phyloP scores from a whole-genome alignment of 2,329 filamentous ascomycete species.

The Sphaerulina musiva region DNA sequence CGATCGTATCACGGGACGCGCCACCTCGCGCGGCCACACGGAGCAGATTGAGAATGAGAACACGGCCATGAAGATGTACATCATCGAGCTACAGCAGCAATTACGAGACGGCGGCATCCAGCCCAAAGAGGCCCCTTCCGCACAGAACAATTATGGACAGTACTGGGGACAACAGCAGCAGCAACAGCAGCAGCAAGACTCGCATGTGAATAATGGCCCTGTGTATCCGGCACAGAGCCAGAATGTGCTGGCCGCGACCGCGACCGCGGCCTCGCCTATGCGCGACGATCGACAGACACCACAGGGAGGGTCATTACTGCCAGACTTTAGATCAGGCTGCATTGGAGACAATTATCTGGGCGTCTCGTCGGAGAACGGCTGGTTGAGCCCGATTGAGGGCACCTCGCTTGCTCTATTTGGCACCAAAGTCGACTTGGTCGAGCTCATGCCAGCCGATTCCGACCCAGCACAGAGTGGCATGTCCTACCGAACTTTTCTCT shows the following conservation, averaged over 20 bases:
- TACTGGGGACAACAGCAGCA: slow-evolving; percentile 5
- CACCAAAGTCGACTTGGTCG: slow-evolving; percentile 70
- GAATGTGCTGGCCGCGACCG: not conserved
- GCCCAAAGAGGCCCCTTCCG: slow-evolving; percentile 30
- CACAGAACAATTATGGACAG: slow-evolving; percentile 5
- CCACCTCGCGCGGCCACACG: slow-evolving; percentile 69
- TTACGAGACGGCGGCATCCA: slow-evolving; percentile 57
- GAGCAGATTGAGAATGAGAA: slow-evolving; percentile 70
- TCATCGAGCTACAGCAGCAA: slow-evolving; percentile 62
- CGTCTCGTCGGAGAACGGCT: slow-evolving; percentile 55
- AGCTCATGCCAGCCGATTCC: slow-evolving; percentile 61
- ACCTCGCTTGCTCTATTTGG: slow-evolving; percentile 72
- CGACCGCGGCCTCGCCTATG: not conserved
- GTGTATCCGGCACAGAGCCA: not conserved
- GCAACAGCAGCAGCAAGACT: slow-evolving; percentile 5
- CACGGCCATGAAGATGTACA: slow-evolving; percentile 57
- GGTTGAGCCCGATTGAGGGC: slow-evolving; percentile 66
- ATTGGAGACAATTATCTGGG: slow-evolving; percentile 61
- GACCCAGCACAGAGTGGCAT: slow-evolving; percentile 57
- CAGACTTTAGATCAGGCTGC: slow-evolving; percentile 43
- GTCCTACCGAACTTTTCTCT: slow-evolving; percentile 64
- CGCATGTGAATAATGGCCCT: not conserved
- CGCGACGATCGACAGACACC: slow-evolving; percentile 14
- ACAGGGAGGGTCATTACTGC: slow-evolving; percentile 30
- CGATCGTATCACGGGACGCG: slow-evolving; percentile 76